A percentile compares a stretch with the other conserved stretches of the same genome.
Conservation (phyloP, 2,329 filamentous ascomycete genomes). For the Lachnellula arida region DNA sequence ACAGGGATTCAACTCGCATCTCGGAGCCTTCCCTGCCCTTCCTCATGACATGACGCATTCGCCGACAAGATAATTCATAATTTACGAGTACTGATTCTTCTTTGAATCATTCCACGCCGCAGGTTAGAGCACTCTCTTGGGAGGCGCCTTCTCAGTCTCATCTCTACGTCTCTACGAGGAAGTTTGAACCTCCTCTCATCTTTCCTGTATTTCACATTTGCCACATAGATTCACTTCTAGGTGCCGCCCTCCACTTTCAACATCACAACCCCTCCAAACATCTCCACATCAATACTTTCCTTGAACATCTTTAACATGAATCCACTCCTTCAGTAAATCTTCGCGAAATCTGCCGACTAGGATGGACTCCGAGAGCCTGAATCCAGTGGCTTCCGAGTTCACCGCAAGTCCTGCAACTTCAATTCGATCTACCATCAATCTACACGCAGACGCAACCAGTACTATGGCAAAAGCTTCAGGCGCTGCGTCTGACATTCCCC, state of each 20-base stretch:
- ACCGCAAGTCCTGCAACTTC: conserved; percentile 4
- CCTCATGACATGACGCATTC: background rate
- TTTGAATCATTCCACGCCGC: background rate
- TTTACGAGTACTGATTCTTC: background rate
- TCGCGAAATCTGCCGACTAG: background rate
- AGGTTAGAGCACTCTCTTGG: no score
- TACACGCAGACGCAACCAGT: conserved; percentile 15
- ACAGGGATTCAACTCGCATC: background rate
- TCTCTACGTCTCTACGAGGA: no score
- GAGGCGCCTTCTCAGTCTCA: no score
- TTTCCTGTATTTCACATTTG: background rate
- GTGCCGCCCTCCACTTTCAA: background rate
- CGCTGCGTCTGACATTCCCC: conserved; percentile 16
- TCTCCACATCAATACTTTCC: background rate
- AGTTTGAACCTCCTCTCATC: no score
- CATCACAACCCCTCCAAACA: background rate
- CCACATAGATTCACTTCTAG: background rate
- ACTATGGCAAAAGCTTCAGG: conserved; percentile 25
- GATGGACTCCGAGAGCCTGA: background rate
- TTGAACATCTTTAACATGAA: background rate
- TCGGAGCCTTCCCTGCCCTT: background rate
- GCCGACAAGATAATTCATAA: background rate
- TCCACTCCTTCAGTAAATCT: background rate
- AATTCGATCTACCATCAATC: conserved; percentile 6
- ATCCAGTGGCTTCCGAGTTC: background rate